phyloP scores from a whole-genome alignment of 225 moss, liverwort and hornwort genomes.

The Sphagnum contortum region DNA sequence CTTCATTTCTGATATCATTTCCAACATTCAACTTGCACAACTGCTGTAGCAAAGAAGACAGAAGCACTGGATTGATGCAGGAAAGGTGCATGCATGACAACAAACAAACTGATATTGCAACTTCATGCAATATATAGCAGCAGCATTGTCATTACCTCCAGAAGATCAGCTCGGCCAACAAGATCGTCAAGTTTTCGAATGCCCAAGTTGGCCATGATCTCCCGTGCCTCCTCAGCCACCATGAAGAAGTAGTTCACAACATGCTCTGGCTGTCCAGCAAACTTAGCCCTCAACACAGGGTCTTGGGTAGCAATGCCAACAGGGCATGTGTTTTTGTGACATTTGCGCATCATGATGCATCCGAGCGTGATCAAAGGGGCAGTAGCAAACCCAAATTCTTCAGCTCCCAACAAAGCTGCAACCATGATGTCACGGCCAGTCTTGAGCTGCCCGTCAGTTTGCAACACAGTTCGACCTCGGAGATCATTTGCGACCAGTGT shows the following conservation, averaged over 20 bases:
- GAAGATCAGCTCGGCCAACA: constrained; percentile 48
- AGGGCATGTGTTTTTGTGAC: constrained; percentile 73
- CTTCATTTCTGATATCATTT: too few relatives aligned
- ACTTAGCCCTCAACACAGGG: constrained; percentile 56
- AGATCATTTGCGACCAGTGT: constrained; percentile 60
- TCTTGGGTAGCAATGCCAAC: constrained; percentile 74
- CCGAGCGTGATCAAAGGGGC: constrained; percentile 71
- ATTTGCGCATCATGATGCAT: constrained; percentile 83
- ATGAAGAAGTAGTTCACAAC: constrained; percentile 70
- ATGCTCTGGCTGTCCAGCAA: constrained; percentile 59
- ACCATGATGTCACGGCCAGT: constrained; percentile 64
- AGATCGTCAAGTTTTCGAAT: constrained; percentile 56
- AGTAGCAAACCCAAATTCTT: constrained; percentile 70
- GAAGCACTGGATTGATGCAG: too few relatives aligned
- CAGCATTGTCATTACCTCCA: too few relatives aligned
- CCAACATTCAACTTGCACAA: too few relatives aligned
- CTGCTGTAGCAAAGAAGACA: too few relatives aligned
- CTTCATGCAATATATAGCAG: too few relatives aligned
- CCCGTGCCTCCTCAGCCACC: constrained; percentile 71
- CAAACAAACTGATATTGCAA: too few relatives aligned
- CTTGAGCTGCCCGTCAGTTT: constrained; percentile 67
- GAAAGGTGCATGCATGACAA: too few relatives aligned
- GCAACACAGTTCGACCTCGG: constrained; percentile 50
- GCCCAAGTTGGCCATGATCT: constrained; percentile 60
- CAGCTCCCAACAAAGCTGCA: constrained; percentile 66